A percentile compares a stretch with the other conserved stretches of the same genome.
Evolutionary conservation across 169 alveolate genomes (phyloP).

Genomic region (Theileria luwenshuni): DNA sequence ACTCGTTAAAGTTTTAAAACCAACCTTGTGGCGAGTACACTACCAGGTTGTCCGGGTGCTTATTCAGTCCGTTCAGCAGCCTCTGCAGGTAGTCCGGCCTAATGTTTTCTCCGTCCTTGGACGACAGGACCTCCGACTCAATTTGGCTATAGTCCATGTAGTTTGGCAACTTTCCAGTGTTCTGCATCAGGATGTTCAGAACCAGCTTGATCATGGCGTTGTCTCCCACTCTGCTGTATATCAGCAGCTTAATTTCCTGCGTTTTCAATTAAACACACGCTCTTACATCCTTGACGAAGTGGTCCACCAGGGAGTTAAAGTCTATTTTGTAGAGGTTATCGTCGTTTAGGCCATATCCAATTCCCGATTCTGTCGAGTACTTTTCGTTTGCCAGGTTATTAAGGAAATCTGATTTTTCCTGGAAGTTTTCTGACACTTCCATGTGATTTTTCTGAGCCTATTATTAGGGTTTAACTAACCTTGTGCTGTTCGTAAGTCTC

Average conservation of each 20-base stretch:
- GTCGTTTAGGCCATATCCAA: background rate
- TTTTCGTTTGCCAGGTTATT: slow-evolving; percentile 19
- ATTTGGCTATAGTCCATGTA: slow-evolving; percentile 2
- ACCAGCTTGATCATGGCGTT: slow-evolving; percentile 42
- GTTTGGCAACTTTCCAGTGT: slow-evolving; percentile 17
- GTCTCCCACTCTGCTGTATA: slow-evolving; percentile 59
- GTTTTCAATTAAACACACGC: background rate
- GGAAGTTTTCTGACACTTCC: too few species aligned
- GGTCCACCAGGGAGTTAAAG: background rate
- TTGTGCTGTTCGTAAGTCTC: slow-evolving; percentile 43
- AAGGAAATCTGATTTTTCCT: slow-evolving; percentile 14
- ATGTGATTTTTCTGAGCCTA: too few species aligned
- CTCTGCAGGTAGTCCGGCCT: slow-evolving; percentile 39
- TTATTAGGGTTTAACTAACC: slow-evolving; percentile 1
- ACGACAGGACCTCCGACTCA: slow-evolving; percentile 6
- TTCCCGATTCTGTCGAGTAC: background rate
- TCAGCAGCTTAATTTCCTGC: slow-evolving; percentile 48
- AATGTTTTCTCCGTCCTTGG: background rate
- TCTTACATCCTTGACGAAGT: slow-evolving; percentile 20
- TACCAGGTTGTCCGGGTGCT: slow-evolving; percentile 67
- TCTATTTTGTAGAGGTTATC: slow-evolving; percentile 21
- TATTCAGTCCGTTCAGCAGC: slow-evolving; percentile 44
- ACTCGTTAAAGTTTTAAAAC: background rate
- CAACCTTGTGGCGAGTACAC: slow-evolving; percentile 27
- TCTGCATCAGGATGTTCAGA: slow-evolving; percentile 53